These are phyloP conservation scores for Gossypium stocksii DNA, from an alignment of 345 rosid species.

Conservation along the genomic window DNA sequence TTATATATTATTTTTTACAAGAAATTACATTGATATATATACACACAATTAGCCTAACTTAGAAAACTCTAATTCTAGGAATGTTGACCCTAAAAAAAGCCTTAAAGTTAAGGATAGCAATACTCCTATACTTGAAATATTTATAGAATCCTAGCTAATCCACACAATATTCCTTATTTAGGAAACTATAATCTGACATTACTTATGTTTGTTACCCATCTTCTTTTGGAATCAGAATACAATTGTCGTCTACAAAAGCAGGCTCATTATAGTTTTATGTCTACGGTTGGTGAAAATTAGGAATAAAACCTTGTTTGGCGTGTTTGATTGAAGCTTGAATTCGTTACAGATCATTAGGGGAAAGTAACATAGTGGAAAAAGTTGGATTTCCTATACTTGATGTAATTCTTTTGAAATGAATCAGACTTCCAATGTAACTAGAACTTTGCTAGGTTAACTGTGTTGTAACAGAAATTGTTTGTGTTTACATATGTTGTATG, in stretches of 20 bases:
- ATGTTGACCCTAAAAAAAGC: too few relatives aligned
- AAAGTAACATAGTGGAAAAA: not conserved
- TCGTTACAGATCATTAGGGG: not conserved
- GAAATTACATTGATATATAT: too few relatives aligned
- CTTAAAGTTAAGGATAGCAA: too few relatives aligned
- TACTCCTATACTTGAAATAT: too few relatives aligned
- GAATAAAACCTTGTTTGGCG: not conserved
- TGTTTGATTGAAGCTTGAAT: not conserved
- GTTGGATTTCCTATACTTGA: not conserved
- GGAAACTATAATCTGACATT: too few relatives aligned
- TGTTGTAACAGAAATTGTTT: not conserved
- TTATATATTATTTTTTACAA: too few relatives aligned
- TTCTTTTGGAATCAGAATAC: not conserved
- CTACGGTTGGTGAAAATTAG: not conserved
- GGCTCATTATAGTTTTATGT: not conserved
- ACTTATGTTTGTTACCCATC: not conserved
- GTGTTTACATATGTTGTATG: not conserved
- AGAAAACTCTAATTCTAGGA: too few relatives aligned
- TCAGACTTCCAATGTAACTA: not conserved
- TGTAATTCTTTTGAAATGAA: not conserved
- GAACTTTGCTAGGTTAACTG: not conserved
- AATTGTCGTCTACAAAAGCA: not conserved
- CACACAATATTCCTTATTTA: too few relatives aligned
- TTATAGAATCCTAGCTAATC: too few relatives aligned
- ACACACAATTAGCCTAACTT: too few relatives aligned